phyloP scores from a whole-genome alignment of 1,284 basidiomycete genomes.

The Waitea zeae region DNA sequence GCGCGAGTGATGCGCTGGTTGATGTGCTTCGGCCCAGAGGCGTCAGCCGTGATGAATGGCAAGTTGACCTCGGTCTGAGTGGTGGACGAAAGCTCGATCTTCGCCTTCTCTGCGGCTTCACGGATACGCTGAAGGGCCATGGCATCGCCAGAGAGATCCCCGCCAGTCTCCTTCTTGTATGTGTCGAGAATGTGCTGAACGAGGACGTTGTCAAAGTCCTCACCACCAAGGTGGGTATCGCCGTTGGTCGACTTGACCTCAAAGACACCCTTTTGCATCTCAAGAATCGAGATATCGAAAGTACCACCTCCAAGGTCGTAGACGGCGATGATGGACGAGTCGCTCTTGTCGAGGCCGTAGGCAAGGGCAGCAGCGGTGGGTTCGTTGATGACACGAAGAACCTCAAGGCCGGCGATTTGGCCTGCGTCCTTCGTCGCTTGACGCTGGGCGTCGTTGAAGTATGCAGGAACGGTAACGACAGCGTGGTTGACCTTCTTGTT shows the following conservation, averaged over 20 bases:
- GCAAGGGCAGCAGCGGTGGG: conserved; percentile 96
- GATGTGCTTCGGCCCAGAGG: conserved; percentile 91
- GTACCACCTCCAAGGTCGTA: conserved; percentile 98
- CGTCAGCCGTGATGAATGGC: conserved; percentile 94
- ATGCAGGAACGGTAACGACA: conserved; percentile 58
- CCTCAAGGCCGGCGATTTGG: conserved; percentile 91
- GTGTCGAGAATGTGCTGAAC: conserved; percentile 79
- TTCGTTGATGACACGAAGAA: conserved; percentile 97
- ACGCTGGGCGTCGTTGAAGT: conserved; percentile 98
- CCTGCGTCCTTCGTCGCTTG: conserved; percentile 98
- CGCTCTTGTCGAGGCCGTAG: conserved; percentile 79
- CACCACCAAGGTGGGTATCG: conserved; percentile 97
- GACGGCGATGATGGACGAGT: conserved; percentile 84
- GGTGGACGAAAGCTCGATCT: conserved; percentile 93
- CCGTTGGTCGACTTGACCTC: conserved; percentile 99
- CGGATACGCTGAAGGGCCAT: conserved; percentile 99
- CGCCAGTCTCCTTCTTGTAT: conserved; percentile 88
- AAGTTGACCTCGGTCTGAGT: conserved; percentile 91
- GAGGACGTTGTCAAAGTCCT: conserved; percentile 91
- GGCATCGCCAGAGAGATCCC: conserved; percentile 71
- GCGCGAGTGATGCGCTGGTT: conserved; percentile 81
- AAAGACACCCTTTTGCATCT: conserved; percentile 99
- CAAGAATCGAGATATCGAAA: conserved; percentile 96
- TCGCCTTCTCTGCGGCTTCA: conserved; percentile 98
- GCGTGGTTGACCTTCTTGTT: conserved; percentile 90